A percentile compares a stretch with the other conserved stretches of the same genome.
Evolutionary conservation across 1,284 basidiomycete genomes (phyloP).

Genomic region (Stygiomarasmius scandens): DNA sequence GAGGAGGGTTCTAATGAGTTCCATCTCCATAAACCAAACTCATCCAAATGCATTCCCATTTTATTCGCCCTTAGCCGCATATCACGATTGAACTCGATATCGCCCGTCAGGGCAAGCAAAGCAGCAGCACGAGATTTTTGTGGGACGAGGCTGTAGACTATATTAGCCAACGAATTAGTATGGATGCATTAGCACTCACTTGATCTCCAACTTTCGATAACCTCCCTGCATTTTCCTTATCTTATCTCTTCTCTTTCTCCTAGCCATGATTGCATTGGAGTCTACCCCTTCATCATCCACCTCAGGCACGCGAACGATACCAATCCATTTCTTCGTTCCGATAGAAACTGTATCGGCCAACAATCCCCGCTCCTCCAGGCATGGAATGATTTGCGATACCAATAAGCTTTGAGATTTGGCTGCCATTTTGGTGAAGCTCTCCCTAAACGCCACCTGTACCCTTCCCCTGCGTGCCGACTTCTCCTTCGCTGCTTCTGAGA

Average conservation of each 20-base stretch:
- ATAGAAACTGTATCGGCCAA: slow-evolving; percentile 35
- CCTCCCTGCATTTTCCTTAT: slow-evolving; percentile 38
- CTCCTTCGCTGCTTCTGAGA: background rate
- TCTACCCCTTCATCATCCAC: slow-evolving; percentile 15
- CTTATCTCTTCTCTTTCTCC: slow-evolving; percentile 27
- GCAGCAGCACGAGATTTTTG: slow-evolving; percentile 51
- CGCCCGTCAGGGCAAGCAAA: slow-evolving; percentile 55
- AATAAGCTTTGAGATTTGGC: slow-evolving; percentile 25
- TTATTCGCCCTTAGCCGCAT: slow-evolving; percentile 43
- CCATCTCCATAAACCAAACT: slow-evolving; percentile 63
- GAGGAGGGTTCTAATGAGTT: background rate
- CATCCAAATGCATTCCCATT: slow-evolving; percentile 51
- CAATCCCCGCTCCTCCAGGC: slow-evolving; percentile 45
- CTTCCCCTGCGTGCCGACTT: slow-evolving; percentile 8
- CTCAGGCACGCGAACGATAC: slow-evolving; percentile 49
- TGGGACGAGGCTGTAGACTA: slow-evolving; percentile 45
- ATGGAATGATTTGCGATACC: slow-evolving; percentile 37
- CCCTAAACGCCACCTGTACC: slow-evolving; percentile 19
- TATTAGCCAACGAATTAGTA: background rate
- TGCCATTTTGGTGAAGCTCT: slow-evolving; percentile 13
- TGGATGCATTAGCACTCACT: slow-evolving; percentile 34
- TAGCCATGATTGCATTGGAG: slow-evolving; percentile 24
- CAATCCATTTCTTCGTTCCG: slow-evolving; percentile 46
- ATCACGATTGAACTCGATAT: slow-evolving; percentile 44
- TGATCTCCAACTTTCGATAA: slow-evolving; percentile 43